phyloP scores from a whole-genome alignment of 352 stramenopile genomes.

The Phytophthora hybrid region DNA sequence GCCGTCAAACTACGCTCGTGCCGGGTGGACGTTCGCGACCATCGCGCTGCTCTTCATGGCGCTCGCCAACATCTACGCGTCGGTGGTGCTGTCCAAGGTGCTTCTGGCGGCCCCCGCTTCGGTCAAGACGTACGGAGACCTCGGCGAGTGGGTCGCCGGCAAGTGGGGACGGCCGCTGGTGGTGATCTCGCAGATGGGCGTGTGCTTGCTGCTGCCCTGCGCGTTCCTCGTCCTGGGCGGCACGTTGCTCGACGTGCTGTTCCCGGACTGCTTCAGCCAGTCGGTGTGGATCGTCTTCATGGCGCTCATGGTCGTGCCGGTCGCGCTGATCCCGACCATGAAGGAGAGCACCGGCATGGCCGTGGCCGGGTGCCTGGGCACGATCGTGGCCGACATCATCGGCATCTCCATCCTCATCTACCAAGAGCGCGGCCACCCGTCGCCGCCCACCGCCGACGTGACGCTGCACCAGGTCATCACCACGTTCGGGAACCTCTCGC shows the following conservation, averaged over 20 bases:
- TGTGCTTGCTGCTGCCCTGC: constrained; percentile 36
- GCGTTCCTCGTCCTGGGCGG: constrained; percentile 39
- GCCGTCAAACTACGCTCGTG: constrained; percentile 40
- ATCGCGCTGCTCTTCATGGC: constrained; percentile 39
- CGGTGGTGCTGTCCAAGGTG: constrained; percentile 36
- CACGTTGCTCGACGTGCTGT: constrained; percentile 36
- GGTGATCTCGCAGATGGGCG: constrained; percentile 31
- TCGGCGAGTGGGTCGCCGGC: constrained; percentile 38
- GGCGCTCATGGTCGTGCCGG: constrained; percentile 31
- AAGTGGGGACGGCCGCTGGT: constrained; percentile 29
- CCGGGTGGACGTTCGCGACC: constrained; percentile 33
- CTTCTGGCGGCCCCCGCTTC: constrained; percentile 26
- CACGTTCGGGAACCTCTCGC: constrained; percentile 41
- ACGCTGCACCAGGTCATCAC: constrained; percentile 35
- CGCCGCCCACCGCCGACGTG: constrained; percentile 23
- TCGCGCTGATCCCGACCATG: constrained; percentile 40
- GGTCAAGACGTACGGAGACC: constrained; percentile 38
- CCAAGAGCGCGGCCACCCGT: constrained; percentile 32
- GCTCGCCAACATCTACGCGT: constrained; percentile 40
- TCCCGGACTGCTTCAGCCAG: constrained; percentile 42
- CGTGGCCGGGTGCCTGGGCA: constrained; percentile 32
- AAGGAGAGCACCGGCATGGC: constrained; percentile 39
- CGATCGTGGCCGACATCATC: constrained; percentile 37
- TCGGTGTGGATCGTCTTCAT: constrained; percentile 44
- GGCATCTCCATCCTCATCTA: constrained; percentile 31